Evolutionary conservation across 2,329 filamentous ascomycete genomes (phyloP).

Genomic region (Apiospora sp.): DNA sequence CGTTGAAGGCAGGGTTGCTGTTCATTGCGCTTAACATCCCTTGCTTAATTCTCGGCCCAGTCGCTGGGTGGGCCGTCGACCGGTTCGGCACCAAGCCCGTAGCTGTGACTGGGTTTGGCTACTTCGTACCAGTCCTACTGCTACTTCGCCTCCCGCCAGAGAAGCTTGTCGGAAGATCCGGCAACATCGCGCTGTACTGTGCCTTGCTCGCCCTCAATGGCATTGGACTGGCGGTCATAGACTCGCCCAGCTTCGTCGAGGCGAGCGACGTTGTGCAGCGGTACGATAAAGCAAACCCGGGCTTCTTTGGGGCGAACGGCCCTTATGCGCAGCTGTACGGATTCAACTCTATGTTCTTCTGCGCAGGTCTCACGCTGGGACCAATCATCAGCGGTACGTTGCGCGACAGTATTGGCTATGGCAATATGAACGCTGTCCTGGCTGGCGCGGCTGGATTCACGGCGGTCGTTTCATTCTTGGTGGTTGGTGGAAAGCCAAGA

Average conservation of each 20-base stretch:
- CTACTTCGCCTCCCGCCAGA: slow-evolving; percentile 64
- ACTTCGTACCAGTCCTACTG: slow-evolving; percentile 65
- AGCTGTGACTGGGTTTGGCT: slow-evolving; percentile 54
- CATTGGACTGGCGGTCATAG: slow-evolving; percentile 60
- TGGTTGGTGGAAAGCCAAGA: slow-evolving; percentile 52
- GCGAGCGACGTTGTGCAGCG: slow-evolving; percentile 61
- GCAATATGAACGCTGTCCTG: slow-evolving; percentile 63
- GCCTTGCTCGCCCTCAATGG: slow-evolving; percentile 52
- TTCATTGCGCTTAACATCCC: slow-evolving; percentile 48
- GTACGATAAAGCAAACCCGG: slow-evolving; percentile 62
- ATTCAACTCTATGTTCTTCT: slow-evolving; percentile 69
- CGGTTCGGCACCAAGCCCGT: slow-evolving; percentile 45
- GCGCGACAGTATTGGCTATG: slow-evolving; percentile 61
- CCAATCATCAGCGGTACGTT: slow-evolving; percentile 63
- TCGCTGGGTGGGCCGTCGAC: slow-evolving; percentile 47
- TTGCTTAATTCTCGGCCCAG: slow-evolving; percentile 44
- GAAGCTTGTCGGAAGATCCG: slow-evolving; percentile 40
- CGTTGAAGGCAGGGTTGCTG: slow-evolving; percentile 46
- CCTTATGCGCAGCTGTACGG: slow-evolving; percentile 73
- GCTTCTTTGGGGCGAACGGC: slow-evolving; percentile 61
- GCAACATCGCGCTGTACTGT: slow-evolving; percentile 37
- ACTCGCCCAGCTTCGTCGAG: slow-evolving; percentile 64
- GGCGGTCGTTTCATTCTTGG: slow-evolving; percentile 51
- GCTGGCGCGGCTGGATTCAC: slow-evolving; percentile 54
- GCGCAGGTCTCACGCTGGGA: slow-evolving; percentile 65